Base-by-base conservation (phyloP, 306 rosid genomes). In the Canavalia gladiata region DNA sequence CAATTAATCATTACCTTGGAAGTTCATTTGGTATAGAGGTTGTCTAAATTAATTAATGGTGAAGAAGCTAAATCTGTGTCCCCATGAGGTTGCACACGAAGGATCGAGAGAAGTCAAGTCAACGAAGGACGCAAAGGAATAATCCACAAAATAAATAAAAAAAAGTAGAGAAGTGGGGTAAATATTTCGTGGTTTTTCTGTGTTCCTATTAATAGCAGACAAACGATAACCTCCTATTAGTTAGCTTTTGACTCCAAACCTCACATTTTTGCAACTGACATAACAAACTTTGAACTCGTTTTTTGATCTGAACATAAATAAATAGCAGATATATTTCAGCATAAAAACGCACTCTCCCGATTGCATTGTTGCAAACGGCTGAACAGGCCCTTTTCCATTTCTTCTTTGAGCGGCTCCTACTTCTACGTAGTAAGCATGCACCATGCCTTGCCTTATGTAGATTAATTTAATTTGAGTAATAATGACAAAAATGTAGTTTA, bases 241-340 rank as follows among this genome's bases (percentile, higher is more conserved):
- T 25, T 58, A 50, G 57, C 41, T 73, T 74, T 85, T 72, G 67
- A 70, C 84, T 76, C 83, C 65, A 39, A 77, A 70, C 88, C 91
- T 34, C 86, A 45, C 80, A 72, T 82, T 84, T 77, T 68, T 11
- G 7, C 3, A 66, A 64, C 82, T 4, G 29, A 52, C 73, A 6
- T 9, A 78, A 81, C 90, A 1, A 74, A 85, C 60, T 72, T 72
- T 58, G 51, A 7, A 75, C 33, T 51, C 29, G 8, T 45, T 28
- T 6, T 10, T 62, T 6, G 43, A 2, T 67, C 78, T 43, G 42
- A 31, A 12, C 46, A 57, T 39, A 37, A 25, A 52, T 39, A 72
- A 31, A 35, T 12, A 31, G 47, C 12, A 67, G 56, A 43, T 35
- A 70, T 66, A 39, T 29, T 42, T 33, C 9, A 33, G 41, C 41